These are phyloP conservation scores for Skeletonema costatum DNA, from an alignment of 108 stramenopile species.

Conservation along the genomic window DNA sequence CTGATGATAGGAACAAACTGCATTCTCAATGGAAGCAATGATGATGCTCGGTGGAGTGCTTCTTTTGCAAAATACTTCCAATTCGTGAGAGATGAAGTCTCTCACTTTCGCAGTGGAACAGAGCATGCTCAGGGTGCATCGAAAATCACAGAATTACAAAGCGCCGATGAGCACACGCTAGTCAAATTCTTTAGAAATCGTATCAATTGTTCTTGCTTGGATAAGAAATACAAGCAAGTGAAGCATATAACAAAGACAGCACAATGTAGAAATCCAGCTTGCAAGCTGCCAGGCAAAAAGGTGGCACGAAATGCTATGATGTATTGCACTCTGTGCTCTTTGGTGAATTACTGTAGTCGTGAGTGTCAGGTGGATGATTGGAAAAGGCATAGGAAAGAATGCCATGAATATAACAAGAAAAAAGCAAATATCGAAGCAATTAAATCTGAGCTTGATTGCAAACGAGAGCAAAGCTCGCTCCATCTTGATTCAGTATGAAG, in stretches of 20 bases:
- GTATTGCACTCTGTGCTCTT: not conserved
- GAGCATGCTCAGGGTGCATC: not conserved
- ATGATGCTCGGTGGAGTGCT: not conserved
- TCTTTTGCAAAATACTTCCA: not conserved
- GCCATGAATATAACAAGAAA: not conserved
- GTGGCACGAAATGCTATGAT: not conserved
- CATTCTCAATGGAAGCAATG: not conserved
- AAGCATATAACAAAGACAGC: not conserved
- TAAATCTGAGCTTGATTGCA: not conserved
- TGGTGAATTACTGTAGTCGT: not conserved
- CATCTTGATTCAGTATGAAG: not conserved
- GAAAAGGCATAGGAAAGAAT: not conserved
- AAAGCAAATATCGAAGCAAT: not conserved
- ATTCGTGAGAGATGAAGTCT: not conserved
- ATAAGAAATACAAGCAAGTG: not conserved
- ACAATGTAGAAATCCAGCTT: not conserved
- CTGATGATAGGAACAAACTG: not conserved
- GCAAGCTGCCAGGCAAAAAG: not conserved
- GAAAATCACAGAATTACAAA: not conserved
- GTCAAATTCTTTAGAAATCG: not conserved
- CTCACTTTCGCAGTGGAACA: not conserved
- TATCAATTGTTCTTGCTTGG: not conserved
- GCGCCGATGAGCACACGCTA: not conserved
- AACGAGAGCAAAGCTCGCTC: no score
- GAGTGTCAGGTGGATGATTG: not conserved